A percentile compares a stretch with the other conserved stretches of the same genome.
phyloP scores from a whole-genome alignment of 2,329 filamentous ascomycete genomes.

The Ophiostoma triangulosporum region DNA sequence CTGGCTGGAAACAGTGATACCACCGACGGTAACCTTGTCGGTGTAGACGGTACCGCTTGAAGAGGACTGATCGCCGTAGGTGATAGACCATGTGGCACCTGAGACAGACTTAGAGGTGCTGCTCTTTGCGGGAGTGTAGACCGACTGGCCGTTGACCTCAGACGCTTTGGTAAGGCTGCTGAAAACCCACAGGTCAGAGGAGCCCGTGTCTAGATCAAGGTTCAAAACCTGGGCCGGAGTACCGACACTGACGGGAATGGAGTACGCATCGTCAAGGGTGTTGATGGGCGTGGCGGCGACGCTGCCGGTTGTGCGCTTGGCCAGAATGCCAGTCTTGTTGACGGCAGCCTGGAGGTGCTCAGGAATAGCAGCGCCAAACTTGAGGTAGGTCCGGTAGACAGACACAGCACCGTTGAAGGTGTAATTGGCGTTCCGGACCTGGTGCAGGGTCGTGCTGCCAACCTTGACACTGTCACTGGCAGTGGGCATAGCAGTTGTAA shows the following conservation, averaged over 20 bases:
- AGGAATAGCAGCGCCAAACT: slow-evolving; percentile 24
- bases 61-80: slow-evolving; percentile 21
- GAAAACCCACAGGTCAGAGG: slow-evolving; percentile 25
- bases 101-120: slow-evolving; percentile 17
- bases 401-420: slow-evolving; percentile 22
- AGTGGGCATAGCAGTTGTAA: slow-evolving; percentile 20
- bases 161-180: slow-evolving; percentile 17
- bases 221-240: slow-evolving; percentile 20
- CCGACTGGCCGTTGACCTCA: slow-evolving; percentile 17
- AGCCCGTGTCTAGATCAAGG: slow-evolving; percentile 22
- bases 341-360: slow-evolving; percentile 22
- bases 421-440: slow-evolving; percentile 24
- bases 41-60: slow-evolving; percentile 21
- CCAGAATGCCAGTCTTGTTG: slow-evolving; percentile 10
- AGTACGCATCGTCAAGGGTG: slow-evolving; percentile 29
- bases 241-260: slow-evolving; percentile 26
- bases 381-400: slow-evolving; percentile 27
- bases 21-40: slow-evolving; percentile 20
- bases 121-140: slow-evolving; percentile 20
- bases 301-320: slow-evolving; percentile 17
- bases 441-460: slow-evolving; percentile 25
- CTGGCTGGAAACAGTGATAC: slow-evolving; percentile 18
- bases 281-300: slow-evolving; percentile 30
- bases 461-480: slow-evolving; percentile 12
- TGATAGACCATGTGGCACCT: slow-evolving; percentile 20